Conservation (phyloP, 106 monocot genomes). For the Narthecium ossifragum region DNA sequence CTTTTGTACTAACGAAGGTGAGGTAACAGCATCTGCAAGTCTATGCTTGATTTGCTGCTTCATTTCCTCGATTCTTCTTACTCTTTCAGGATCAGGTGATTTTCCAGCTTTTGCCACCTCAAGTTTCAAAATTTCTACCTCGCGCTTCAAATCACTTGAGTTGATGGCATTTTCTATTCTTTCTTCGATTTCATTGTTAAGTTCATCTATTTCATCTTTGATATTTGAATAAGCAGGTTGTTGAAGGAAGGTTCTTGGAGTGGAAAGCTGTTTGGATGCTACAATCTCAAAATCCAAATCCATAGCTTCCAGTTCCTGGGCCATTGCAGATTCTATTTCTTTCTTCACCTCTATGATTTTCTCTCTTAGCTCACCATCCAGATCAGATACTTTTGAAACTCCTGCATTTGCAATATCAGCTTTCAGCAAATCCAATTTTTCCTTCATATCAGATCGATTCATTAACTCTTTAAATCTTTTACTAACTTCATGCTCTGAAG, state of each 20-base stretch:
- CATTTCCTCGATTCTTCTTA: constrained; percentile 19
- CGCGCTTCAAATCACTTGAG: constrained; percentile 28
- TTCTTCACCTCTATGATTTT: constrained; percentile 47
- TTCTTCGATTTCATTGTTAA: constrained; percentile 48
- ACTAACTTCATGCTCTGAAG: constrained; percentile 31
- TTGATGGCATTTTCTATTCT: constrained; percentile 35
- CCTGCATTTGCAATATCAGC: constrained; percentile 31
- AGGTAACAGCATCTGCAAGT: constrained; percentile 12
- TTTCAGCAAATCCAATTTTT: constrained; percentile 41
- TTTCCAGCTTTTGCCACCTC: constrained; percentile 27
- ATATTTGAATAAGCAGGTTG: constrained; percentile 11
- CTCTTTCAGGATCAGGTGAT: constrained; percentile 20
- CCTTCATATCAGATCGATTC: constrained; percentile 34
- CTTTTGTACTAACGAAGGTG: constrained; percentile 18
- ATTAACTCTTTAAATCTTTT: constrained; percentile 66
- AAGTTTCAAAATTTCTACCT: constrained; percentile 19
- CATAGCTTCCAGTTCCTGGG: constrained; percentile 17
- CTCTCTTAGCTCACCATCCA: constrained; percentile 32
- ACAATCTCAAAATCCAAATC: constrained; percentile 22
- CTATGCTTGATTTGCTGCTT: constrained; percentile 19
- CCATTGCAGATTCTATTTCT: constrained; percentile 42
- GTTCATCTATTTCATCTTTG: constrained; percentile 28
- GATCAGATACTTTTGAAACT: constrained; percentile 36
- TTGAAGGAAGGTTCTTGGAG: constrained; percentile 6
- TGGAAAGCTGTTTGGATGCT: constrained; percentile 4